Evolutionary conservation across 495 filamentous ascomycete genomes (phyloP).

Genomic region (Staphylotrichum longicolle): DNA sequence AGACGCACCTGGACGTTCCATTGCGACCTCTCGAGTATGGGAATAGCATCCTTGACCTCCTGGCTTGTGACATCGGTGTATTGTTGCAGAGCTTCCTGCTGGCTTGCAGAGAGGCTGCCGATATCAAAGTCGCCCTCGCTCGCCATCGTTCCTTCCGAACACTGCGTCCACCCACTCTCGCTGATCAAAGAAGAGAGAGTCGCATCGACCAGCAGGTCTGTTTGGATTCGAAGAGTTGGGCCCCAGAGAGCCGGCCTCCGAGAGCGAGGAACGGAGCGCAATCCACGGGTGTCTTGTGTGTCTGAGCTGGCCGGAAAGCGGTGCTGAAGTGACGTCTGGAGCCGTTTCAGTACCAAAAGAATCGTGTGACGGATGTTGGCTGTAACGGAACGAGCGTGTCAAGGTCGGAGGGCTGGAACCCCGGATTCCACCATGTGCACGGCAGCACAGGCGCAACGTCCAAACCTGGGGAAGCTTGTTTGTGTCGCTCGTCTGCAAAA

Average conservation of each 20-base stretch:
- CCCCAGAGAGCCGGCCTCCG: too few species aligned
- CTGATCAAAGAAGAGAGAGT: not conserved
- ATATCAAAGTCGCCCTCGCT: slow-evolving; percentile 55
- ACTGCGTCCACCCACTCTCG: not conserved
- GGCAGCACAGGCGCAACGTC: not conserved
- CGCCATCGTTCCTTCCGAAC: slow-evolving; percentile 30
- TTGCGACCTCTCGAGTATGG: slow-evolving; percentile 76
- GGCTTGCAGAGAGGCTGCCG: slow-evolving; percentile 64
- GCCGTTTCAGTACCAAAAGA: too few species aligned
- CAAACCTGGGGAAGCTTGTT: not conserved
- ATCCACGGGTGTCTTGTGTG: too few species aligned
- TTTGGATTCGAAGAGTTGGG: too few species aligned
- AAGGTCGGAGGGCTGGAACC: not conserved
- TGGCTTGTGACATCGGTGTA: slow-evolving; percentile 87
- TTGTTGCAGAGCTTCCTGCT: slow-evolving; percentile 79
- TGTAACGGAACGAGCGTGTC: not conserved
- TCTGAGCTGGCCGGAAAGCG: too few species aligned
- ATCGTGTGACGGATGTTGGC: too few species aligned
- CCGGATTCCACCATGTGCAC: not conserved
- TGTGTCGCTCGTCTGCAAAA: not conserved
- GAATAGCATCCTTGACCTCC: slow-evolving; percentile 71
- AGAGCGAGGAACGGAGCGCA: too few species aligned
- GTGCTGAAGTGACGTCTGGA: too few species aligned
- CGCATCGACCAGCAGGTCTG: slow-evolving; percentile 2
- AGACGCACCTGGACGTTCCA: slow-evolving; percentile 87